Evolutionary conservation across 768 basidiomycete species (phyloP).

Genomic region (Asterophora lycoperdoides): DNA sequence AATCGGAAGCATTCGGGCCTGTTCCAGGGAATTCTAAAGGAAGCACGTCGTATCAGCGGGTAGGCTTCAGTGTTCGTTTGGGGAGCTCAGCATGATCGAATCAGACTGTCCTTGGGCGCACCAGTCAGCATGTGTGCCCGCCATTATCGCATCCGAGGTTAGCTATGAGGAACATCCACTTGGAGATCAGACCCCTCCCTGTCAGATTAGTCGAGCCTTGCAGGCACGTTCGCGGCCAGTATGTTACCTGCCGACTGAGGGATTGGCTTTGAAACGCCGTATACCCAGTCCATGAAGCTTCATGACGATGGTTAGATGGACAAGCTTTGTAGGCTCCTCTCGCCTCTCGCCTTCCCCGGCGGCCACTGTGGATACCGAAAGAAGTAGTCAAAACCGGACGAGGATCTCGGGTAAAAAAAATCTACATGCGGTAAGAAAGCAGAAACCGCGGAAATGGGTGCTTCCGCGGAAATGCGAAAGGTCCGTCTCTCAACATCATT

Average conservation of each 20-base stretch:
- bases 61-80: slow-evolving; percentile 6
- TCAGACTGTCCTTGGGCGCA: slow-evolving; percentile 10
- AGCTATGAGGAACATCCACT: slow-evolving; percentile 6
- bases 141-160: slow-evolving; percentile 21
- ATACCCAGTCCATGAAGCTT: slow-evolving; percentile 6
- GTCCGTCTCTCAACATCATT: slow-evolving; percentile 30
- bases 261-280: slow-evolving; percentile 3
- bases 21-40: not conserved
- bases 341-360: slow-evolving; percentile 5
- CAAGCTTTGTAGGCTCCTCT: slow-evolving; percentile 1
- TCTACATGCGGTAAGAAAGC: slow-evolving; percentile 15
- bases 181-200: slow-evolving; percentile 13
- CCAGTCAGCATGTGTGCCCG: slow-evolving; percentile 15
- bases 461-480: slow-evolving; percentile 25
- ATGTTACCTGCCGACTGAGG: slow-evolving; percentile 1
- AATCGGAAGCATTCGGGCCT: not conserved
- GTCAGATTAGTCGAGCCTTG: slow-evolving; percentile 10
- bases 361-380: slow-evolving; percentile 15
- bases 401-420: slow-evolving; percentile 19
- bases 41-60: slow-evolving; percentile 8
- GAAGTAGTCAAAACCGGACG: slow-evolving; percentile 14
- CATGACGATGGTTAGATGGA: not conserved
- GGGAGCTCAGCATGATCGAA: slow-evolving; percentile 12
- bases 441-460: slow-evolving; percentile 22
- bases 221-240: slow-evolving; percentile 1